Evolutionary conservation across 306 rosid genomes (phyloP).

Genomic region (Castanopsis chinensis): DNA sequence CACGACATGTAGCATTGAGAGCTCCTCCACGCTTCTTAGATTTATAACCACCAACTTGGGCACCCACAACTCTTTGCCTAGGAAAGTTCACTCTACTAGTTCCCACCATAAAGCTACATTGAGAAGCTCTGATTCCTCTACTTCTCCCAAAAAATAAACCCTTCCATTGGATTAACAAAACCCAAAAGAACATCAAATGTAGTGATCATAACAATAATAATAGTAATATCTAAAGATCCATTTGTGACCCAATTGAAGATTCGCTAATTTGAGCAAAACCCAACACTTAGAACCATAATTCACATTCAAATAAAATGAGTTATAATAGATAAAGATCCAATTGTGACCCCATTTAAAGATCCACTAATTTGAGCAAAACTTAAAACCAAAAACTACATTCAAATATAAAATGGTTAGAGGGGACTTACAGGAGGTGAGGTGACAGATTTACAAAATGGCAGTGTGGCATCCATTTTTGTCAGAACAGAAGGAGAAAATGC

Average conservation of each 20-base stretch:
- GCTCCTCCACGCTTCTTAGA: constrained; percentile 41
- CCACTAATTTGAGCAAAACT: background rate
- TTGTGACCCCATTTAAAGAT: background rate
- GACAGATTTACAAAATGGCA: constrained; percentile 65
- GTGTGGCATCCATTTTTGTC: constrained; percentile 54
- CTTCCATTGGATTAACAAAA: constrained; percentile 34
- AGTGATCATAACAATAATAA: background rate
- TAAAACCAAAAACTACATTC: background rate
- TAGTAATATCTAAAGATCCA: background rate
- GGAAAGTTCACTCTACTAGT: constrained; percentile 47
- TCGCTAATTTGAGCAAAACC: constrained; percentile 4
- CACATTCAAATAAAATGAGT: background rate
- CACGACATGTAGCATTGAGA: constrained; percentile 48
- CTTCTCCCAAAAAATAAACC: constrained; percentile 54
- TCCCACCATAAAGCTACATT: constrained; percentile 63
- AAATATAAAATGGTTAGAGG: background rate
- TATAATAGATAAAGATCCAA: background rate
- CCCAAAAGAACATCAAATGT: background rate
- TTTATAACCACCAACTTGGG: constrained; percentile 22
- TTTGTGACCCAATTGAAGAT: background rate
- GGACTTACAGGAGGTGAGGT: constrained; percentile 51
- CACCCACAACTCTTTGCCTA: constrained; percentile 42
- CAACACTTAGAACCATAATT: background rate
- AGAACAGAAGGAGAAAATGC: background rate
- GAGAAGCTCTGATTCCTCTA: constrained; percentile 56